A percentile compares a stretch with the other conserved stretches of the same genome.
Conservation (phyloP, 2,329 filamentous ascomycete species). For the Botrytis deweyae region DNA sequence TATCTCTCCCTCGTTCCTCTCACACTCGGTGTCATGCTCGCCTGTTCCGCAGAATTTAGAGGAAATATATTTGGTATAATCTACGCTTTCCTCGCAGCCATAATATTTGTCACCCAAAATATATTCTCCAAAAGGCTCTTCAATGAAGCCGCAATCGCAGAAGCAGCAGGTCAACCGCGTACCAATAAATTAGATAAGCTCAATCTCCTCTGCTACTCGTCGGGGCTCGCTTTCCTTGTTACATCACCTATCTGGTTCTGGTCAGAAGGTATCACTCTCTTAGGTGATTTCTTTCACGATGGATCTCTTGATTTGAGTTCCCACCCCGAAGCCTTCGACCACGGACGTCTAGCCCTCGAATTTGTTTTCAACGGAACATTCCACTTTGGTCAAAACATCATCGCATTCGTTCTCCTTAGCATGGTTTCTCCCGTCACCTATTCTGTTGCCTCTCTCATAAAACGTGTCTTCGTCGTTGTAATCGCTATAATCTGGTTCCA, state of each 20-base stretch:
- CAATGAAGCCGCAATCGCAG: constrained; percentile 85
- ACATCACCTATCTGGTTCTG: constrained; percentile 92
- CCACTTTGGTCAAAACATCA: constrained; percentile 93
- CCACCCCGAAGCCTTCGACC: constrained; percentile 66
- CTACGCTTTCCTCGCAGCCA: constrained; percentile 82
- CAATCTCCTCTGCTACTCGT: constrained; percentile 96
- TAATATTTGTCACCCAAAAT: constrained; percentile 97
- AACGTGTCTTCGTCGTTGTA: constrained; percentile 94
- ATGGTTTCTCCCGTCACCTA: constrained; percentile 97
- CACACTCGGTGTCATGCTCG: constrained; percentile 91
- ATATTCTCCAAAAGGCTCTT: constrained; percentile 98
- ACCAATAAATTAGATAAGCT: constrained; percentile 90
- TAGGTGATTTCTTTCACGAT: constrained; percentile 76
- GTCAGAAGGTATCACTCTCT: constrained; percentile 76
- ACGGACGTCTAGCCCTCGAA: constrained; percentile 73
- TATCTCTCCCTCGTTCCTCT: constrained; percentile 89
- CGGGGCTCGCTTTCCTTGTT: constrained; percentile 83
- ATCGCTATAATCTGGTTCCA: constrained; percentile 96
- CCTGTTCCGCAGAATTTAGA: constrained; percentile 87
- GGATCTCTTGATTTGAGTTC: constrained; percentile 66
- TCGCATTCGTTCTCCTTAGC: constrained; percentile 88
- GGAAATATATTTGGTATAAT: constrained; percentile 88
- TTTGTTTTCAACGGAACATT: constrained; percentile 97
- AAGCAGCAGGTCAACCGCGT: constrained; percentile 66
- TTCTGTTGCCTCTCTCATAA: constrained; percentile 92